Evolutionary conservation across 495 filamentous ascomycete species (phyloP), one percentile per base, ranked within the genome.

Genomic region (Lophiotrema nucula): DNA sequence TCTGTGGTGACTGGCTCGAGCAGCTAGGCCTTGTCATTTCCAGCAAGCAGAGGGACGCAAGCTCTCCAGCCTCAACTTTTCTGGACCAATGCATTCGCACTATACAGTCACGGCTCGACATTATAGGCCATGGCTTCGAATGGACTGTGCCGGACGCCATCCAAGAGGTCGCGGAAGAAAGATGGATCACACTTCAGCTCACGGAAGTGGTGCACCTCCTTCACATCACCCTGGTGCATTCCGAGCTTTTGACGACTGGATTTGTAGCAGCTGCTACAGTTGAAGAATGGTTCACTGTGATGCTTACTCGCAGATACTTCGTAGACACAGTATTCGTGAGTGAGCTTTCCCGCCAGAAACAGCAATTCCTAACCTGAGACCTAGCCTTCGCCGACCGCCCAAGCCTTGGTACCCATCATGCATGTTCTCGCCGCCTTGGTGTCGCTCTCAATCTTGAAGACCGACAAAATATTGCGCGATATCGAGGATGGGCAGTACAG

Each of bases 391-490:
- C 76, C 10, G 49, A 62, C 39, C 58, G 61, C 67, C 53, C 70
- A 78, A 19, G 80, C 82, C 57, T 74, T 90, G 3, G 66, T 84
- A 46, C 62, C 77, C 38, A 81, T 86, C 0, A 69, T 93, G 8
- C 84, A 86, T 58, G 78, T 81, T 15, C 76, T 95, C 53, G 77
- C 83, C 6, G 83, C 84, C n/a, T 76, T 87, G 8, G 80, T 88
- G 27, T 95, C 90, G 0, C 69, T 96, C 6, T 78, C 83, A 3
- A 78, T 95, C 21, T 72, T 97, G 23, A 88, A 88, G 58, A 74
- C 88, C n/a, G 77, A 83, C 2, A 49, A 58, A 16, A 66, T 73
- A 19, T 56, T 78, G 12, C 66, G 70, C 31, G 67, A 72, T 46
- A 45, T 65, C 21, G 63, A 70, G 25, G 62, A 50, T 43, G 15